Conservation (phyloP, 495 filamentous ascomycete species). For the Tuber brumale region DNA sequence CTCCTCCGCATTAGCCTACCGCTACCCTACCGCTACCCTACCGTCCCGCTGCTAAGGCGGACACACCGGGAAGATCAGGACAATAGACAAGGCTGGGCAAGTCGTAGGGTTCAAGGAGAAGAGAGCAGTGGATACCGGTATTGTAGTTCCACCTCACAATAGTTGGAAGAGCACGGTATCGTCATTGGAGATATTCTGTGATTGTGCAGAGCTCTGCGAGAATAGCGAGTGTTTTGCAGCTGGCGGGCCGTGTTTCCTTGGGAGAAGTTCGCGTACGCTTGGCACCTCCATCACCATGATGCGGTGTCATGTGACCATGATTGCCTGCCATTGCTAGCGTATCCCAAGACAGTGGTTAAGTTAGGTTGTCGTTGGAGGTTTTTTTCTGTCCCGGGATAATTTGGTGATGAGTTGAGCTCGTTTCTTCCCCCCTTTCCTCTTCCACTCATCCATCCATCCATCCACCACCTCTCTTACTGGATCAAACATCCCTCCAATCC, state of each 20-base stretch:
- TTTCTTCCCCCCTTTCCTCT: background rate
- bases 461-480: background rate
- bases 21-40: too few species aligned
- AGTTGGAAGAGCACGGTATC: too few species aligned
- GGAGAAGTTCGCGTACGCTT: background rate
- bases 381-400: background rate
- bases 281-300: background rate
- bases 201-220: background rate
- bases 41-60: too few species aligned
- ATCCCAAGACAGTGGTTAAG: background rate
- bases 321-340: background rate
- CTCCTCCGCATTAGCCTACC: background rate
- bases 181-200: background rate
- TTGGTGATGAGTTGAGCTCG: background rate
- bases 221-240: background rate
- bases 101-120: background rate
- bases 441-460: background rate
- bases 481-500: background rate
- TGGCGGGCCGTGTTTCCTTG: background rate
- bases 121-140: background rate
- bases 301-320: slow-evolving; percentile 1
- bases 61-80: background rate
- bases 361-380: background rate
- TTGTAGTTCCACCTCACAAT: background rate
- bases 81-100: background rate